These are phyloP conservation scores for Solanum piurae DNA, from an alignment of 257 asterid species.

Conservation along the genomic window DNA sequence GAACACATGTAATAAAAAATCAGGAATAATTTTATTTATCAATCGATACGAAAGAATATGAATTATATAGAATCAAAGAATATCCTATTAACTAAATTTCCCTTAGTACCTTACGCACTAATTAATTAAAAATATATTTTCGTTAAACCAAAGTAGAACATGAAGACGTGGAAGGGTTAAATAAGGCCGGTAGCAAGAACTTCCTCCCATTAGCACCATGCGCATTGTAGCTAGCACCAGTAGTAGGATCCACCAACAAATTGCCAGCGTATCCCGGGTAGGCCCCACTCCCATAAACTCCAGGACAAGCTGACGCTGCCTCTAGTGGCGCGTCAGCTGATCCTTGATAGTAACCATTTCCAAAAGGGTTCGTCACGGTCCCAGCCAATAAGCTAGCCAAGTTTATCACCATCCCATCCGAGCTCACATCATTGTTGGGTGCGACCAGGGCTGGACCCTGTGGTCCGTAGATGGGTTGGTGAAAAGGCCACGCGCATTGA, in stretches of 20 bases:
- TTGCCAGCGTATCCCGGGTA: constrained; percentile 57
- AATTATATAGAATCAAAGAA: background rate
- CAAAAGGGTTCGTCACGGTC: constrained; percentile 34
- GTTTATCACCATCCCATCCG: constrained; percentile 38
- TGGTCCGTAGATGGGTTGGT: constrained; percentile 52
- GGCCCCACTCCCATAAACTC: constrained; percentile 45
- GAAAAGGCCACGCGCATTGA: constrained; percentile 58
- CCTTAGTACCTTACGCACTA: background rate
- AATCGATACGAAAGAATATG: background rate
- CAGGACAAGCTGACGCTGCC: constrained; percentile 53
- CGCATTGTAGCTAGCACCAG: constrained; percentile 57
- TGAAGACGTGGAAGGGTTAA: constrained; percentile 32
- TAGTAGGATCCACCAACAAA: constrained; percentile 37
- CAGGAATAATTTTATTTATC: background rate
- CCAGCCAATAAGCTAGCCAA: constrained; percentile 42
- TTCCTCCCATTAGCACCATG: constrained; percentile 33
- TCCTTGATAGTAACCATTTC: constrained; percentile 46
- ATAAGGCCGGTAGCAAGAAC: constrained; percentile 37
- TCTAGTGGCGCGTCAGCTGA: constrained; percentile 42
- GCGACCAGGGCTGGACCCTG: constrained; percentile 35
- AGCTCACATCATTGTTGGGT: constrained; percentile 44
- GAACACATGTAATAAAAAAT: background rate
- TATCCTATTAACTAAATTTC: background rate
- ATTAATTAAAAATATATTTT: background rate
- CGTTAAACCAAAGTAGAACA: constrained; percentile 42